Conservation (phyloP, 2,329 filamentous ascomycete genomes). For the Aspergillus tanneri region DNA sequence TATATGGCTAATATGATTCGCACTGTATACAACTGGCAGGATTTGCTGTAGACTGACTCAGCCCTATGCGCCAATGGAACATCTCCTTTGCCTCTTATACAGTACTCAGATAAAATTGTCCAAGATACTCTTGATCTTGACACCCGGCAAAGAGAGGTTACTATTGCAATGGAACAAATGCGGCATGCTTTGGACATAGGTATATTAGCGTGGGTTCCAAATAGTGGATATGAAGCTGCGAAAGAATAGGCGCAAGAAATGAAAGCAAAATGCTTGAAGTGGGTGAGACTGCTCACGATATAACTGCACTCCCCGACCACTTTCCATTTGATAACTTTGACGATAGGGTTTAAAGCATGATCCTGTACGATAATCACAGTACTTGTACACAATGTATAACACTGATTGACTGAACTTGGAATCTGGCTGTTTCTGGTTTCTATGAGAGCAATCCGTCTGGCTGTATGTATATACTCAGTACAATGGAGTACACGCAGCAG, state of each 20-base stretch:
- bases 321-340: slow-evolving; percentile 22
- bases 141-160: slow-evolving; percentile 19
- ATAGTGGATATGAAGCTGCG: slow-evolving; percentile 22
- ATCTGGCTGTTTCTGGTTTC: too few relatives aligned
- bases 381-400: too few relatives aligned
- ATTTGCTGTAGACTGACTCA: neutral
- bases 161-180: slow-evolving; percentile 21
- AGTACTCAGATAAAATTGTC: slow-evolving; percentile 14
- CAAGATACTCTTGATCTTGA: slow-evolving; percentile 16
- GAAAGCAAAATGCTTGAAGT: slow-evolving; percentile 22
- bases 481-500: too few relatives aligned
- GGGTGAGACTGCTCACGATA: slow-evolving; percentile 18
- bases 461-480: too few relatives aligned
- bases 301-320: slow-evolving; percentile 9
- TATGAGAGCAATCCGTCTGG: too few relatives aligned
- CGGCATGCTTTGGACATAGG: slow-evolving; percentile 21
- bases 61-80: neutral
- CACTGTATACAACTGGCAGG: slow-evolving; percentile 16
- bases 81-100: slow-evolving; percentile 14
- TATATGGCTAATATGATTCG: slow-evolving; percentile 25
- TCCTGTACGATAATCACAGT: too few relatives aligned
- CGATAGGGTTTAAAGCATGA: slow-evolving; percentile 6
- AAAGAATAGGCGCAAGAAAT: slow-evolving; percentile 16
- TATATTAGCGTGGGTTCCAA: slow-evolving; percentile 26
- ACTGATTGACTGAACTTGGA: too few relatives aligned